Evolutionary conservation across 1,284 basidiomycete genomes (phyloP).

Genomic region (Takashimella tepidaria): DNA sequence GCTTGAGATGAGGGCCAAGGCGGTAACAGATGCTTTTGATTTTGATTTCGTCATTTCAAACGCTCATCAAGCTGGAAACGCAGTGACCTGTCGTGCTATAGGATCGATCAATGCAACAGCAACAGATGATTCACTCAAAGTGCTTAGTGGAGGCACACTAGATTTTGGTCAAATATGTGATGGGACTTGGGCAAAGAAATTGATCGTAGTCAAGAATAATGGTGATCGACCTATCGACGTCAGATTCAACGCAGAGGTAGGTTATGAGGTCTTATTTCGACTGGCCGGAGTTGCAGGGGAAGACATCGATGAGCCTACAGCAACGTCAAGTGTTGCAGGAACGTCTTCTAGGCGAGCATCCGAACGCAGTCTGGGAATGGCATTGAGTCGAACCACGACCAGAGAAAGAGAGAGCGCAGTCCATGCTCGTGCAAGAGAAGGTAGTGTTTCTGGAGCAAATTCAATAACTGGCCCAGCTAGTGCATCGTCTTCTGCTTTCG

Average conservation of each 20-base stretch:
- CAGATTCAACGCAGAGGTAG: conserved; percentile 46
- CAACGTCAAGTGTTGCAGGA: too few relatives aligned
- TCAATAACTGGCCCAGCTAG: too few relatives aligned
- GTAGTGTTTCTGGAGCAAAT: neutral
- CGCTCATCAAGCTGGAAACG: conserved; percentile 39
- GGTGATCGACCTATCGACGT: conserved; percentile 50
- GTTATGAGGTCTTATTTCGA: conserved; percentile 50
- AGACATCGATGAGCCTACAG: conserved; percentile 38
- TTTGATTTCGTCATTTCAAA: conserved; percentile 45
- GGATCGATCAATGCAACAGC: conserved; percentile 33
- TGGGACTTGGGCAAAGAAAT: conserved; percentile 50
- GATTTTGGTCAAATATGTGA: conserved; percentile 52
- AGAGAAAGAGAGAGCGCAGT: conserved; percentile 11
- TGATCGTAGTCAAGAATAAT: conserved; percentile 49
- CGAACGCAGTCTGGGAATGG: neutral
- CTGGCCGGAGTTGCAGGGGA: conserved; percentile 48
- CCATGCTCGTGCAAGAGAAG: conserved; percentile 1
- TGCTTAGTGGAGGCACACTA: conserved; percentile 48
- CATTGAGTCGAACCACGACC: conserved; percentile 33
- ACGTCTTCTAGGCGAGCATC: neutral
- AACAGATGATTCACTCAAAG: conserved; percentile 46
- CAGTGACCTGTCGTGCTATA: conserved; percentile 35
- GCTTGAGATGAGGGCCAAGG: conserved; percentile 29
- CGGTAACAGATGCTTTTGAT: conserved; percentile 34
- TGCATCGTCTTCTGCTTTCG: neutral